Conservation (phyloP, 441 rosid genomes). For the Gossypium armourianum region DNA sequence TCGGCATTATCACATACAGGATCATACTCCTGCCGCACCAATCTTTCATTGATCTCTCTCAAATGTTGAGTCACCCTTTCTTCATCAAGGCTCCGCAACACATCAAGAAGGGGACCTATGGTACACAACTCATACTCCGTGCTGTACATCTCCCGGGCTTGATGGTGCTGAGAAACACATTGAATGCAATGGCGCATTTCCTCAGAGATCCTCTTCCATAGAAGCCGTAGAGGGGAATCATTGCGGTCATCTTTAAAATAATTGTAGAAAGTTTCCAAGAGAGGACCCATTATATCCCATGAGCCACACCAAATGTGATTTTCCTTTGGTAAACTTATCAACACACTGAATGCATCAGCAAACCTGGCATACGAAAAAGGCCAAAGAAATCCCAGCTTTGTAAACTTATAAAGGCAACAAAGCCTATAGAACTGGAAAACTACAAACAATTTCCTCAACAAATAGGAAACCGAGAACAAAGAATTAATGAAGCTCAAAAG, state of each 20-base stretch:
- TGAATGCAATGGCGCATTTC: slow-evolving; percentile 70
- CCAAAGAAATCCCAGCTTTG: neutral
- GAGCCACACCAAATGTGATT: slow-evolving; percentile 77
- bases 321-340: slow-evolving; percentile 59
- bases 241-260: slow-evolving; percentile 56
- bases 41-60: slow-evolving; percentile 53
- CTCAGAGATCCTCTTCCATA: slow-evolving; percentile 70
- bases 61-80: slow-evolving; percentile 71
- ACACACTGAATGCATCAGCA: slow-evolving; percentile 58
- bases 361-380: slow-evolving; percentile 43
- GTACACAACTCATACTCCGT: slow-evolving; percentile 60
- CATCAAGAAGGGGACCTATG: slow-evolving; percentile 71
- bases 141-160: slow-evolving; percentile 65
- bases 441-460: neutral
- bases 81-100: slow-evolving; percentile 65
- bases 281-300: slow-evolving; percentile 80
- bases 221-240: slow-evolving; percentile 66
- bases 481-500: slow-evolving; percentile 1
- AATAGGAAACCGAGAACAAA: neutral
- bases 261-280: slow-evolving; percentile 79
- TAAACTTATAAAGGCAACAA: neutral
- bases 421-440: neutral
- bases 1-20: slow-evolving; percentile 54
- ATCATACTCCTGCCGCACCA: slow-evolving; percentile 49
- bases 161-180: slow-evolving; percentile 87